These are phyloP conservation scores for Elsinoe australis DNA, from an alignment of 2,329 filamentous ascomycete genomes.

Conservation along the genomic window DNA sequence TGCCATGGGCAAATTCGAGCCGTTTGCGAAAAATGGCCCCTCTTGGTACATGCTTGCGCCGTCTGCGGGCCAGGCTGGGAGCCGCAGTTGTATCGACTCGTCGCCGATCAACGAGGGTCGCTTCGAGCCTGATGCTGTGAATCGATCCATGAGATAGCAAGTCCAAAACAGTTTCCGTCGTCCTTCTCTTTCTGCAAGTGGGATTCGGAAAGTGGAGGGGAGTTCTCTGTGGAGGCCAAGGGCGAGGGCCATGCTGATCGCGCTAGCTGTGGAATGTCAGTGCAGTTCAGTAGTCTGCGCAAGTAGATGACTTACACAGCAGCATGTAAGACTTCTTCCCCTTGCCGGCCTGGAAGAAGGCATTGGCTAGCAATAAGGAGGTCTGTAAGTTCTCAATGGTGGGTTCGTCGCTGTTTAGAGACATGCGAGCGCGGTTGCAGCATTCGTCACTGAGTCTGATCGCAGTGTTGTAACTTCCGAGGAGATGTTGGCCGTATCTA, in stretches of 20 bases:
- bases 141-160: conserved; percentile 80
- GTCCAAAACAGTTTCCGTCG: conserved; percentile 80
- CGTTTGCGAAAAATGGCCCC: conserved; percentile 72
- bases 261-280: conserved; percentile 52
- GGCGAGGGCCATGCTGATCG: conserved; percentile 74
- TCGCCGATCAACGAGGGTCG: conserved; percentile 73
- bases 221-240: conserved; percentile 73
- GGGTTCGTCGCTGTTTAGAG: conserved; percentile 72
- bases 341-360: conserved; percentile 68
- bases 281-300: not conserved
- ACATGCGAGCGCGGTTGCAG: conserved; percentile 58
- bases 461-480: conserved; percentile 59
- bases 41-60: conserved; percentile 57
- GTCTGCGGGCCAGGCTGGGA: conserved; percentile 65
- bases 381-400: conserved; percentile 71
- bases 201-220: conserved; percentile 54
- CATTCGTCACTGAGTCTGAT: conserved; percentile 65
- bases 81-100: conserved; percentile 63
- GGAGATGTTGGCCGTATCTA: conserved; percentile 61
- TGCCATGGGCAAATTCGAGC: conserved; percentile 56
- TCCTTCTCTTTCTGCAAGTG: conserved; percentile 64
- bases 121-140: conserved; percentile 71
- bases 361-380: conserved; percentile 64
- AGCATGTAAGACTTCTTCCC: conserved; percentile 85
- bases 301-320: conserved; percentile 48